Base-by-base conservation (phyloP, 257 asterid species). In the Asclepias syriaca region DNA sequence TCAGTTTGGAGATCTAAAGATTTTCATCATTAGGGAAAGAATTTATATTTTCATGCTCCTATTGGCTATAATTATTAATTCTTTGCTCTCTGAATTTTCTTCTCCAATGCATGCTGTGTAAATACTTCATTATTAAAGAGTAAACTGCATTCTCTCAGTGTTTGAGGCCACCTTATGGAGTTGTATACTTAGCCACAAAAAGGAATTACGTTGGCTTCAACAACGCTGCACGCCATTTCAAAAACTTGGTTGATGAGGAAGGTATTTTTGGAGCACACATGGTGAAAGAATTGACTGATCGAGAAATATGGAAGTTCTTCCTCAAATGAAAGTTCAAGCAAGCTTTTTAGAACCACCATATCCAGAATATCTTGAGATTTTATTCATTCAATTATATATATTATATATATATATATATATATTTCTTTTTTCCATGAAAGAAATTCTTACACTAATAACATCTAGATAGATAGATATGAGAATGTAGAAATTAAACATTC, bases 81-180 rank as follows among this genome's bases (percentile, higher is more conserved):
- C 19, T 59, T 59, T 54, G 59, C 22, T 53, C n/a, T 18, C 24
- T 21, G 2, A 14, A 3, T 12, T 4, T 43, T 16, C 53, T 3
- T 65, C 3, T 18, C 29, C 37, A 8, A 21, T 18, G n/a, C 29
- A 11, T 21, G 29, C 69, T 18, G n/a, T 18, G 9, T 14, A 29
- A 19, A 37, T 16, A 22, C 5, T 22, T 58, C 18, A 53, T 53
- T 15, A 24, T 24, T 24, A 24, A 24, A 24, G 27, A 24, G 27
- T 24, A 24, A 24, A 56, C 5, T 22, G 24, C 18, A 53, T 53
- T 15, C 45, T 6, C 45, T 54, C 64, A 80, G 84, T 80, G 84
- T 70, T 68, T 80, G 78, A 73, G 71, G 75, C 84, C 84, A 73
- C 81, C 84, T 2, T 80, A 80, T 73, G 84, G 84, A 80, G 78